Evolutionary conservation across 2,329 filamentous ascomycete genomes (phyloP).

Genomic region (Tolypocladium inflatum): DNA sequence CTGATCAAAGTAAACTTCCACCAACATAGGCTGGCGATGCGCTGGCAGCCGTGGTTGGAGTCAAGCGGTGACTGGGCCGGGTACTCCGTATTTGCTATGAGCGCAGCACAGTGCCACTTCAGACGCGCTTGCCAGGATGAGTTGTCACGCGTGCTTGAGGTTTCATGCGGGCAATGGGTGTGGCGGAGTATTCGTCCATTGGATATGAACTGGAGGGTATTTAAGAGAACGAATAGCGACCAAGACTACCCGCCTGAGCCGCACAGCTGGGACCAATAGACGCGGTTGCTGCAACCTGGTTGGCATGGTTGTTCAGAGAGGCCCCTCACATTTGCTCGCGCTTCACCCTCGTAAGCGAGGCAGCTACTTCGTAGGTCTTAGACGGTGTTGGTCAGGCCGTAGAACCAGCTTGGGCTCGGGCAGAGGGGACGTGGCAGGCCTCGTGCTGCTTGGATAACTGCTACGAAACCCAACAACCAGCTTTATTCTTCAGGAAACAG

Average conservation of each 20-base stretch:
- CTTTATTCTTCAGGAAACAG: background rate
- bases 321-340: background rate
- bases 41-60: background rate
- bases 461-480: too few species aligned
- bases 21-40: background rate
- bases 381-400: background rate
- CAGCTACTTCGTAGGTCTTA: background rate
- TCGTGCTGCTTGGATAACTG: too few species aligned
- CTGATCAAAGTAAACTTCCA: too few species aligned
- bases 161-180: background rate
- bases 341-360: background rate
- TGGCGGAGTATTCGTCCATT: background rate
- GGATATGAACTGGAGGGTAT: background rate
- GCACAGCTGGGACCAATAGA: background rate
- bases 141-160: background rate
- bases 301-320: background rate
- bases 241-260: background rate
- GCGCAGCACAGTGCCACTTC: background rate
- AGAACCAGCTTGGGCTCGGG: background rate
- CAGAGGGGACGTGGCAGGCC: background rate
- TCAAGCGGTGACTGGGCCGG: background rate
- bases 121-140: background rate
- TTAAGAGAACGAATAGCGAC: background rate
- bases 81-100: background rate
- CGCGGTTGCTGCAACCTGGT: background rate